Percentiles rank a stretch among this genome's conserved stretches.
Conservation (phyloP, 495 filamentous ascomycete species). For the Podospora pseudopauciseta region DNA sequence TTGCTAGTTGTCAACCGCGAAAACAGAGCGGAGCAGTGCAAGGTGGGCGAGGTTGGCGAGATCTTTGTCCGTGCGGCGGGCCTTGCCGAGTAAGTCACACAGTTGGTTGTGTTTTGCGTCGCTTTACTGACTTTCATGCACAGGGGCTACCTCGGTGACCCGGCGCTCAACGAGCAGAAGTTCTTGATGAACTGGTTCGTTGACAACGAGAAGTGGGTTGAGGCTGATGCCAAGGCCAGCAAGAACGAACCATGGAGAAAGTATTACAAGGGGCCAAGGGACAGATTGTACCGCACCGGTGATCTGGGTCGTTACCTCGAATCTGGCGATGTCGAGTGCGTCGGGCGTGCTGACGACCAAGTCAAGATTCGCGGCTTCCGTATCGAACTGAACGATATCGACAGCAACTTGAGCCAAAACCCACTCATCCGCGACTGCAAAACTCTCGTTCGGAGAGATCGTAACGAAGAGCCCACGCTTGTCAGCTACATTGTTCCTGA, state of each 20-base stretch:
- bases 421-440: constrained; percentile 80
- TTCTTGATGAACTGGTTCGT: constrained; percentile 91
- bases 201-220: constrained; percentile 66
- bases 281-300: constrained; percentile 81
- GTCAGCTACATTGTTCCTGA: constrained; percentile 92
- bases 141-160: constrained; percentile 67
- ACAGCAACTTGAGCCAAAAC: constrained; percentile 75
- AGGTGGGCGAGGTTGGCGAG: constrained; percentile 79
- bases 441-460: constrained; percentile 81
- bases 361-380: constrained; percentile 95
- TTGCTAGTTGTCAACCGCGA: constrained; percentile 84
- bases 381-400: constrained; percentile 93
- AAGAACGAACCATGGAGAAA: constrained; percentile 68
- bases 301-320: constrained; percentile 74
- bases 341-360: constrained; percentile 82
- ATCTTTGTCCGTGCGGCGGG: constrained; percentile 86
- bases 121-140: neutral
- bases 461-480: constrained; percentile 82
- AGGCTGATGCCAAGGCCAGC: constrained; percentile 54
- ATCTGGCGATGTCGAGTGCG: constrained; percentile 69
- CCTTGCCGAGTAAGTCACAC: constrained; percentile 58
- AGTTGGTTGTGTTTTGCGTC: neutral
- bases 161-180: constrained; percentile 68
- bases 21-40: constrained; percentile 67
- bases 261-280: constrained; percentile 78